Evolutionary conservation across 192 early-diverging fungal species (phyloP).

Genomic region (Podila horticola): DNA sequence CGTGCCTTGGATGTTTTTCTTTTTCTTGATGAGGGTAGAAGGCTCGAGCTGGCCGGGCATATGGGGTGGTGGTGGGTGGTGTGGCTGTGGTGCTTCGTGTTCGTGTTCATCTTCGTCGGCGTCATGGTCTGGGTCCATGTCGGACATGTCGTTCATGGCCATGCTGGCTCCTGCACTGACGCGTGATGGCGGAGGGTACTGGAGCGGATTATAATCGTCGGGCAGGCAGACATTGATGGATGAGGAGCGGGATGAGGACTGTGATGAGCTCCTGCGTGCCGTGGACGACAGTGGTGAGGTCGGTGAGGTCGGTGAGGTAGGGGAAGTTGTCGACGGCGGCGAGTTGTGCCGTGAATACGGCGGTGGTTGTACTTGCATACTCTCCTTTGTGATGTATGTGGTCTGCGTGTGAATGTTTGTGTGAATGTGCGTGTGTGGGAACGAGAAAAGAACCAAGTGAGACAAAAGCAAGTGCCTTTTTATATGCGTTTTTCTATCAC

Average conservation of each 20-base stretch:
- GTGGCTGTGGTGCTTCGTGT: background rate
- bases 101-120: background rate
- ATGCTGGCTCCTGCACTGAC: constrained; percentile 31
- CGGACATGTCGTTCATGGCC: constrained; percentile 21
- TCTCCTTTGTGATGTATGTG: background rate
- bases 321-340: background rate
- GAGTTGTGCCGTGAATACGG: constrained; percentile 19
- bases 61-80: background rate
- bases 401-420: background rate
- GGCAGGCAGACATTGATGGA: constrained; percentile 17
- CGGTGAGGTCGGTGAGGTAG: background rate
- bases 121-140: constrained; percentile 10
- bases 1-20: constrained; percentile 37
- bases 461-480: no score
- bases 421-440: background rate
- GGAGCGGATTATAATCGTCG: constrained; percentile 49
- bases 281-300: constrained; percentile 3
- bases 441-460: no score
- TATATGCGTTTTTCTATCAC: no score
- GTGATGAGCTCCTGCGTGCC: constrained; percentile 17
- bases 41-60: constrained; percentile 3
- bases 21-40: background rate
- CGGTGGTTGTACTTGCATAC: constrained; percentile 15
- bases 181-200: constrained; percentile 47
- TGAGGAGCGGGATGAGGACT: constrained; percentile 16